A percentile compares a stretch with the other conserved stretches of the same genome.
These are phyloP conservation scores for Ampelomyces quisqualis DNA, from an alignment of 2,329 filamentous ascomycete genomes.

Conservation along the genomic window DNA sequence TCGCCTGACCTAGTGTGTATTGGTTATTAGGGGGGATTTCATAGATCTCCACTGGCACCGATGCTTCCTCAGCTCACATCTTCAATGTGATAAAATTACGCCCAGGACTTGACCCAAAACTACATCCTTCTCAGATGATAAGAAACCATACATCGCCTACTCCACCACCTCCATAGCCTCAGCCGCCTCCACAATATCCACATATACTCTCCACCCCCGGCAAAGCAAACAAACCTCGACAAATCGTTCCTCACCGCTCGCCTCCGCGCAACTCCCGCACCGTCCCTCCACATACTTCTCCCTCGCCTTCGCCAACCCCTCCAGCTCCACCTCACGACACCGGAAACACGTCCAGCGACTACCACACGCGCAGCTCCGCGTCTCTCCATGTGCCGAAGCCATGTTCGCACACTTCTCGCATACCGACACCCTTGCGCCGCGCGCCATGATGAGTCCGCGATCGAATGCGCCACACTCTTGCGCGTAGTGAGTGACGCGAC, in stretches of 20 bases:
- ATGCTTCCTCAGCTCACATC: no score
- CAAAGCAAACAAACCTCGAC: constrained; percentile 2
- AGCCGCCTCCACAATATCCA: no score
- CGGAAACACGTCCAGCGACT: constrained; percentile 8
- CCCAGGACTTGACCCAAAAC: no score
- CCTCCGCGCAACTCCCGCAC: constrained; percentile 2
- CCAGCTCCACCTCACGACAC: constrained; percentile 6
- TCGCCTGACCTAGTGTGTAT: no score
- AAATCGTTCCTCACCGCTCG: background rate
- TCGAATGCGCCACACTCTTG: constrained; percentile 3
- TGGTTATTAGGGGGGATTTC: no score
- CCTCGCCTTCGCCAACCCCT: constrained; percentile 1
- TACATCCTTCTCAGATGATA: no score
- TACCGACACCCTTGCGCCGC: constrained; percentile 7
- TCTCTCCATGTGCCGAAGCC: background rate
- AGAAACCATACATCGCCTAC: no score
- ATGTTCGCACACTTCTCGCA: constrained; percentile 4
- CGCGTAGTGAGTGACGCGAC: constrained; percentile 5
- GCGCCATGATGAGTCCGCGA: constrained; percentile 5
- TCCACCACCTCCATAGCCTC: no score
- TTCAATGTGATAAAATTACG: no score
- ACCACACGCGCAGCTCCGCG: constrained; percentile 7
- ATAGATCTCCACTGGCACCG: no score
- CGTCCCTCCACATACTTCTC: constrained; percentile 1
- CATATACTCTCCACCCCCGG: background rate